phyloP scores from a whole-genome alignment of 1,139 yeast species.

The Lodderomyces metapsilosis region DNA sequence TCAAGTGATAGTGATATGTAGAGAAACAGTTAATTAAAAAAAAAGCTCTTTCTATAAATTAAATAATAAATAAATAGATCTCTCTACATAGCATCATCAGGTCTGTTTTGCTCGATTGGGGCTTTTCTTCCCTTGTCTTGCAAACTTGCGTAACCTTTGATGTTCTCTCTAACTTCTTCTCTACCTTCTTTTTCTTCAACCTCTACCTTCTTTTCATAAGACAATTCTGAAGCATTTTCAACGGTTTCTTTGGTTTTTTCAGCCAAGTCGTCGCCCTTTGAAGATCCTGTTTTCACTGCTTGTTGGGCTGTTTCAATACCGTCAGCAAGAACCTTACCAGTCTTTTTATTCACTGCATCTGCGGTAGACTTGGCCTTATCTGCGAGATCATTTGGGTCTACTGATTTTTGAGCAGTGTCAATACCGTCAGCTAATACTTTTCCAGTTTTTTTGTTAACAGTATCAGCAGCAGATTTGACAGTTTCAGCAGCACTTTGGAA shows the following conservation, averaged over 20 bases:
- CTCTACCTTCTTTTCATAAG: background rate
- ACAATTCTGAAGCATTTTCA: constrained; percentile 1
- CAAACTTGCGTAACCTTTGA: constrained; percentile 35
- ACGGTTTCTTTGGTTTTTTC: constrained; percentile 16
- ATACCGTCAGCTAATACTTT: constrained; percentile 28
- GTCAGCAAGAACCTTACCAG: constrained; percentile 23
- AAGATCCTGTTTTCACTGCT: constrained; percentile 7
- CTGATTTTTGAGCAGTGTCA: constrained; percentile 23
- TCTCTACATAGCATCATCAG: constrained; percentile 36
- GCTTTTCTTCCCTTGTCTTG: constrained; percentile 45
- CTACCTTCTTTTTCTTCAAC: constrained; percentile 5
- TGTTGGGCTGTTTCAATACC: constrained; percentile 24
- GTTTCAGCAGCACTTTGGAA: constrained; percentile 26
- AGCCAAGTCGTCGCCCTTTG: constrained; percentile 22
- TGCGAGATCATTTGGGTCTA: constrained; percentile 9
- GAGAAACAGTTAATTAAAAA: background rate
- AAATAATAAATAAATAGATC: background rate
- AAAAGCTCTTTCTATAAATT: background rate
- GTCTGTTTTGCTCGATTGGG: constrained; percentile 45
- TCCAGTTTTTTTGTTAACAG: constrained; percentile 5
- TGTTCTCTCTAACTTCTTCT: constrained; percentile 19
- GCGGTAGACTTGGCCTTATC: constrained; percentile 10
- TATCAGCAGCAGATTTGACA: constrained; percentile 10
- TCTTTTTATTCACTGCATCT: constrained; percentile 1
- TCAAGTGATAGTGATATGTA: constrained; percentile 2